Conservation (phyloP, 768 basidiomycete genomes). For the Cytidiella melzeri region DNA sequence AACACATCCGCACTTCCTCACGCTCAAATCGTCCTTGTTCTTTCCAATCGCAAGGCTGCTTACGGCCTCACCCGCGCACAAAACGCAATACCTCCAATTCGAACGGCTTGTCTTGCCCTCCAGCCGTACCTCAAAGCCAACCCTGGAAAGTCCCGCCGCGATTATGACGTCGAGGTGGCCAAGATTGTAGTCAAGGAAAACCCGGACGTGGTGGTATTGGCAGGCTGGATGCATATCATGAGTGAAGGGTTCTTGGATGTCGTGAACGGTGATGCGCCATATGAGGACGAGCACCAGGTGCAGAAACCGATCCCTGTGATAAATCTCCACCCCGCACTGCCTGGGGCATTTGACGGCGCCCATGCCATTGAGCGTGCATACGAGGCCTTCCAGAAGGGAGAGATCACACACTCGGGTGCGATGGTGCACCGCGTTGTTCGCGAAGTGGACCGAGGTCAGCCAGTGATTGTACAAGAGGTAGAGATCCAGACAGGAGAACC, state of each 20-base stretch:
- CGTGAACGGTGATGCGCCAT: constrained; percentile 37
- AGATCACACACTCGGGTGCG: constrained; percentile 71
- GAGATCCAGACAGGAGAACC: constrained; percentile 67
- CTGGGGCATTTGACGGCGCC: constrained; percentile 95
- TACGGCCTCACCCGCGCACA: constrained; percentile 83
- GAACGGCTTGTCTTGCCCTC: constrained; percentile 76
- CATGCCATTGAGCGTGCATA: constrained; percentile 85
- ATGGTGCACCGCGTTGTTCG: constrained; percentile 95
- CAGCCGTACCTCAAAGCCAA: constrained; percentile 76
- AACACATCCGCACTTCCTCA: constrained; percentile 68
- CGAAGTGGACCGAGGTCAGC: constrained; percentile 90
- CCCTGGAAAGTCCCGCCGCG: constrained; percentile 65
- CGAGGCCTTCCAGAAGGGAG: constrained; percentile 80
- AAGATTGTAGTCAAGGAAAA: constrained; percentile 49
- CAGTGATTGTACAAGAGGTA: constrained; percentile 76
- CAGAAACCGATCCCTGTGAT: constrained; percentile 67
- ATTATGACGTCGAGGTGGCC: constrained; percentile 84
- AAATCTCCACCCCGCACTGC: constrained; percentile 94
- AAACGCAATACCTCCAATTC: constrained; percentile 66
- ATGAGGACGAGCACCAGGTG: constrained; percentile 30
- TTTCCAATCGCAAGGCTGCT: constrained; percentile 90
- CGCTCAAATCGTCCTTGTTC: constrained; percentile 67
- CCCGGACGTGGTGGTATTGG: constrained; percentile 90
- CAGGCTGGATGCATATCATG: constrained; percentile 98
- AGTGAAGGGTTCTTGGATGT: constrained; percentile 74